phyloP scores from a whole-genome alignment of 148 eudicot species.

The Chenopodium album region DNA sequence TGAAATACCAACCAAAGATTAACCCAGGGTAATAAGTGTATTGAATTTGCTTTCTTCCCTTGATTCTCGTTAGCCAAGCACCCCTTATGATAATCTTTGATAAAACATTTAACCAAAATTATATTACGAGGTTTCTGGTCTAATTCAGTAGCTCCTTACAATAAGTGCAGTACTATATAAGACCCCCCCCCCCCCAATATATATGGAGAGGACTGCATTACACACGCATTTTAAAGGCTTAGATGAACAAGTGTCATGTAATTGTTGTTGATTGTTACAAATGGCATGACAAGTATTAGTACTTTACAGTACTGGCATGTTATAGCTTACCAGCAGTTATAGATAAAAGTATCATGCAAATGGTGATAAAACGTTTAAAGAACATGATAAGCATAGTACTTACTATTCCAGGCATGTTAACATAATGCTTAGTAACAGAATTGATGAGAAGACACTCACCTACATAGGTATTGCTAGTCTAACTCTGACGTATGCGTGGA shows the following conservation, averaged over 20 bases:
- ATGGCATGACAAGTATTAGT: background rate
- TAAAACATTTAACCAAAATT: background rate
- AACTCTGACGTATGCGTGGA: constrained; percentile 37
- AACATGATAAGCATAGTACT: background rate
- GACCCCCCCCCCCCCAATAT: background rate
- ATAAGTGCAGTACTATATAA: background rate
- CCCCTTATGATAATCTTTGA: background rate
- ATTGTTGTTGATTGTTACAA: background rate
- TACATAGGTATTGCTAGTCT: constrained; percentile 36
- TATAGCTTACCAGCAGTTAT: no score
- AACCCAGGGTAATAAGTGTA: background rate
- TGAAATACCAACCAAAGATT: background rate
- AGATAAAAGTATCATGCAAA: background rate
- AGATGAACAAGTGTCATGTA: no score
- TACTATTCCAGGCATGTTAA: background rate
- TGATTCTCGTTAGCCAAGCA: background rate
- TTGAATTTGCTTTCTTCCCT: no score
- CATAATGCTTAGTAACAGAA: background rate
- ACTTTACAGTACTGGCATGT: no score
- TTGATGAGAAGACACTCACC: constrained; percentile 35
- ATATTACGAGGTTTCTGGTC: background rate
- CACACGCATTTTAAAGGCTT: no score
- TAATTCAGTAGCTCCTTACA: no score
- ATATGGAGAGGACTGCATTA: no score
- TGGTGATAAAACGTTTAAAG: background rate